Evolutionary conservation across 306 rosid genomes (phyloP).

Genomic region (Gillenia trifoliata): DNA sequence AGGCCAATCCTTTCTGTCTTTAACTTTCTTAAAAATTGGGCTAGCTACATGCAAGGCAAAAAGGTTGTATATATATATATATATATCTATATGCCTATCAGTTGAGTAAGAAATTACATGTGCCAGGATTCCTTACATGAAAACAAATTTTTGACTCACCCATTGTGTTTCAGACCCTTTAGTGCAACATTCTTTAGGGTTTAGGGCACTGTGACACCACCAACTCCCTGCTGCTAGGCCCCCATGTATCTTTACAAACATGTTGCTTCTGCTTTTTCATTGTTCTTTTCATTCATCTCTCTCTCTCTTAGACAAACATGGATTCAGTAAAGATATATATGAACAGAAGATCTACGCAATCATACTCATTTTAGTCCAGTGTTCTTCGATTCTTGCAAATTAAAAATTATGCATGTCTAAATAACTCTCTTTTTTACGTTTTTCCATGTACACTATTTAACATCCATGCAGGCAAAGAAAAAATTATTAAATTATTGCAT

Average conservation of each 20-base stretch:
- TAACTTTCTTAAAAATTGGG: background rate
- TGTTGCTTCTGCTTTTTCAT: background rate
- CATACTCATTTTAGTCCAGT: background rate
- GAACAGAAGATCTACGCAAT: background rate
- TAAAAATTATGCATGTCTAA: background rate
- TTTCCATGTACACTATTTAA: background rate
- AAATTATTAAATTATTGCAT: background rate
- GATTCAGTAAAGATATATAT: background rate
- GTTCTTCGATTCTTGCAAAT: background rate
- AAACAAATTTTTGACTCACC: background rate
- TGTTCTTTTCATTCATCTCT: background rate
- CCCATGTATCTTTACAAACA: slow-evolving; percentile 1
- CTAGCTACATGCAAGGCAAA: background rate
- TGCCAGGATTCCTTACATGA: background rate
- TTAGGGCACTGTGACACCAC: background rate
- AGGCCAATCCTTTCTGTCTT: background rate
- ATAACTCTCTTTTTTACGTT: background rate
- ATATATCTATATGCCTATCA: background rate
- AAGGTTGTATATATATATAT: too few species aligned
- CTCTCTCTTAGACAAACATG: background rate
- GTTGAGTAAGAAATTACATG: background rate
- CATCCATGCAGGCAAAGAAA: background rate
- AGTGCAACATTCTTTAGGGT: background rate
- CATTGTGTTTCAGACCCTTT: background rate
- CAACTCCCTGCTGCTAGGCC: background rate